These are phyloP conservation scores for Fusarium buharicum DNA, from an alignment of 2,329 filamentous ascomycete species.

Conservation along the genomic window DNA sequence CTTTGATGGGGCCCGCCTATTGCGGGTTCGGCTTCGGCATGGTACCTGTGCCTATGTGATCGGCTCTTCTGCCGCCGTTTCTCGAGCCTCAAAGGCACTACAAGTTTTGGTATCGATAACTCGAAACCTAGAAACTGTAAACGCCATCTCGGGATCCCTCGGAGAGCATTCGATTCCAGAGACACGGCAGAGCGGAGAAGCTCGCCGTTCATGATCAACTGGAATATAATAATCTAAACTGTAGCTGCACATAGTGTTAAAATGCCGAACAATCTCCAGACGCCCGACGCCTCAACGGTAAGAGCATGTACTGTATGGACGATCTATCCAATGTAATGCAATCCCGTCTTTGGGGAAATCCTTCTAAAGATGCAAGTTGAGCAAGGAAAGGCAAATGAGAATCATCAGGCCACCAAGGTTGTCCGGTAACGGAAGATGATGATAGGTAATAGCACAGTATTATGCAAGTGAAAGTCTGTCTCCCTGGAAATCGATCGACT, in stretches of 20 bases:
- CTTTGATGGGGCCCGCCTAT: slow-evolving; percentile 39
- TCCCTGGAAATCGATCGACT: not conserved
- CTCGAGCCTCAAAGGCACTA: slow-evolving; percentile 6
- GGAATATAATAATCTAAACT: slow-evolving; percentile 21
- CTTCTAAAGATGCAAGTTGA: slow-evolving; percentile 14
- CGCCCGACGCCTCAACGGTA: slow-evolving; percentile 23
- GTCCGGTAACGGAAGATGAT: not conserved
- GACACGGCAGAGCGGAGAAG: slow-evolving; percentile 34
- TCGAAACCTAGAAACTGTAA: slow-evolving; percentile 9
- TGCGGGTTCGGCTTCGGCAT: slow-evolving; percentile 40
- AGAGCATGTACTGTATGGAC: slow-evolving; percentile 5
- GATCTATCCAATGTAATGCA: slow-evolving; percentile 15
- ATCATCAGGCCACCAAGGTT: slow-evolving; percentile 2
- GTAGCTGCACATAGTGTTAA: slow-evolving; percentile 24
- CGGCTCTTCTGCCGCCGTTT: slow-evolving; percentile 30
- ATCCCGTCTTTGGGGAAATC: slow-evolving; percentile 3
- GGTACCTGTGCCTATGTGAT: slow-evolving; percentile 15
- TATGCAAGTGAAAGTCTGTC: slow-evolving; percentile 3
- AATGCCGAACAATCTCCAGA: slow-evolving; percentile 40
- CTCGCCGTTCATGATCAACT: slow-evolving; percentile 33
- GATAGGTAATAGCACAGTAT: slow-evolving; percentile 25
- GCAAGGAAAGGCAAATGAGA: not conserved
- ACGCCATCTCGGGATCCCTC: slow-evolving; percentile 31
- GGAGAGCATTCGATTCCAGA: slow-evolving; percentile 19
- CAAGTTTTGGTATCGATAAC: slow-evolving; percentile 27